Evolutionary conservation across 805 yeast species (phyloP), one percentile per base, ranked within the genome.

Genomic region (Nakazawaea anatomiae): DNA sequence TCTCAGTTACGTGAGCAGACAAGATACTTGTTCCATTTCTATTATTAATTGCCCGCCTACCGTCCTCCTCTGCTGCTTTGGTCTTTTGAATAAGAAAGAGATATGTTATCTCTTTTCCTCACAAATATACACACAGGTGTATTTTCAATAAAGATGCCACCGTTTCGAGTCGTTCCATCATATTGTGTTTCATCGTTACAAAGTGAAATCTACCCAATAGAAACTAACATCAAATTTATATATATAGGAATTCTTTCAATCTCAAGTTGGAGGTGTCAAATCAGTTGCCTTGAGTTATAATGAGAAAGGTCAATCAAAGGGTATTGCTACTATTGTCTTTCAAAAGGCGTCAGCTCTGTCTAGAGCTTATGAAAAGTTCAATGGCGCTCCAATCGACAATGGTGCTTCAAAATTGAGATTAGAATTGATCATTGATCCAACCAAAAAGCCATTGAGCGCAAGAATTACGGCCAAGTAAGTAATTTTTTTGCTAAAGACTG

Each of bases 321-420:
- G 99, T 70, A 80, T 83, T 73, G 96, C 96, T 56, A 89, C 94
- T 52, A 80, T 94, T 61, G 75, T 84, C 53, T 94, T 94, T 76
- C 81, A 73, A 63, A 74, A 76, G 53, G 67, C 79, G 47, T 83
- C 83, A 53, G 76, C 77, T 66, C 98, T 98, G 48, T 71, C 79
- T 55, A 76, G 73, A 61, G 96, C 97, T 46, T 87, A 87, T 61
- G 80, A 82, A 63, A 84, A 83, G 62, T 92, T 85, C 74, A 87
- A 92, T 69, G 92, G 94, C 63, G 92, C 96, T 43, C 91, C 96
- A 63, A 87, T 94, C 61, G 99, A 94, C 65, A 84, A 84, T 50
- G 97, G 97, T 54, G 77, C 83, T 54, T 68, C 80, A 58, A 85
- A 76, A 67, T 79, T 94, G 76, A 86, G 79, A 69, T 71, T 80